Conservation (phyloP, 2,329 filamentous ascomycete species). For the Botryotinia narcissicola region DNA sequence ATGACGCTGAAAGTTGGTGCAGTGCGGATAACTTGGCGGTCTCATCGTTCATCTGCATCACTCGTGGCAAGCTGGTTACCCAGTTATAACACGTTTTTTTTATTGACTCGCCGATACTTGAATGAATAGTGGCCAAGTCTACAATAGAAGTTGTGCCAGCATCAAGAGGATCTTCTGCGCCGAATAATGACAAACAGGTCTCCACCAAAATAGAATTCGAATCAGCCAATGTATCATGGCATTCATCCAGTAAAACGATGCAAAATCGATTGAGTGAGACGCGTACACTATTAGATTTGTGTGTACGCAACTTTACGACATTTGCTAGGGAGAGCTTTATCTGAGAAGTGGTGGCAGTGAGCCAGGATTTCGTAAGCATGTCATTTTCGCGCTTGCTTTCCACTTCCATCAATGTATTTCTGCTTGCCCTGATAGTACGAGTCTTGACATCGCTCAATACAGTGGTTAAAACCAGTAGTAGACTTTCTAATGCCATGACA, state of each 20-base stretch:
- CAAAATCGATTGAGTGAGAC: slow-evolving; percentile 68
- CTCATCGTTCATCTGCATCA: slow-evolving; percentile 84
- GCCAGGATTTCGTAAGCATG: slow-evolving; percentile 57
- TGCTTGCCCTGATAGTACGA: slow-evolving; percentile 39
- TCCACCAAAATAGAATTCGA: slow-evolving; percentile 74
- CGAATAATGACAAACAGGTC: slow-evolving; percentile 69
- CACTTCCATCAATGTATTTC: slow-evolving; percentile 31
- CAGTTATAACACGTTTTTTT: slow-evolving; percentile 75
- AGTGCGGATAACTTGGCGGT: slow-evolving; percentile 70
- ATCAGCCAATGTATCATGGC: slow-evolving; percentile 67
- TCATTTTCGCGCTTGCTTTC: slow-evolving; percentile 39
- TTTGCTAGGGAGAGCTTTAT: slow-evolving; percentile 79
- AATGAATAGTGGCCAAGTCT: slow-evolving; percentile 61
- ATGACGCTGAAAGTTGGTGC: slow-evolving; percentile 71
- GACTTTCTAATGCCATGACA: slow-evolving; percentile 55
- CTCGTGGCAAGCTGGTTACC: slow-evolving; percentile 74
- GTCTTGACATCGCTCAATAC: slow-evolving; percentile 59
- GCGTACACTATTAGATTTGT: slow-evolving; percentile 68
- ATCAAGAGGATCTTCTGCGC: slow-evolving; percentile 43
- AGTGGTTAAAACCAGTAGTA: slow-evolving; percentile 53
- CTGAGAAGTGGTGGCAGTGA: slow-evolving; percentile 75
- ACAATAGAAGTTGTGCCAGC: slow-evolving; percentile 49
- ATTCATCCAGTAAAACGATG: slow-evolving; percentile 73
- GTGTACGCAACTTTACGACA: slow-evolving; percentile 70
- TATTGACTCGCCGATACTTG: slow-evolving; percentile 60